Evolutionary conservation across 2,329 filamentous ascomycete genomes (phyloP).

Genomic region (Balansia obtecta): DNA sequence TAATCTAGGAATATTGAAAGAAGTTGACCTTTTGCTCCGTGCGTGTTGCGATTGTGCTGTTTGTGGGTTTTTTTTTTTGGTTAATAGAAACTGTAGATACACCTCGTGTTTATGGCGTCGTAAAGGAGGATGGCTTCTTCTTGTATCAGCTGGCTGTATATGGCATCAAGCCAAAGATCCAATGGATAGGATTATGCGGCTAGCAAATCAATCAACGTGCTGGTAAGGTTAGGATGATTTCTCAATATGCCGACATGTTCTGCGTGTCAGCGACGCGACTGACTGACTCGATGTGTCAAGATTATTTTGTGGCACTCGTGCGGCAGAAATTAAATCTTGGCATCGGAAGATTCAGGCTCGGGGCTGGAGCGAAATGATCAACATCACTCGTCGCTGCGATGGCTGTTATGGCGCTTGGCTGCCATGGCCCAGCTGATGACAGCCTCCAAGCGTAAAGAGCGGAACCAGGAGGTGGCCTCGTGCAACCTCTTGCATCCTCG

Average conservation of each 20-base stretch:
- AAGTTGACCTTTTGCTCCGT: not conserved
- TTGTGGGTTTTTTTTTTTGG: not conserved
- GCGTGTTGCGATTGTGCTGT: not conserved
- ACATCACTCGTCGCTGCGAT: too few relatives aligned
- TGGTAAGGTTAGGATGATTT: constrained; percentile 1
- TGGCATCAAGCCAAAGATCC: too few relatives aligned
- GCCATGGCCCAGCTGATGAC: not conserved
- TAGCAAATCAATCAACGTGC: not conserved
- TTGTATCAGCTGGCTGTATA: too few relatives aligned
- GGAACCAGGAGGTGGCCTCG: not conserved
- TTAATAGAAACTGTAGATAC: too few relatives aligned
- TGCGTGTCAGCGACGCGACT: not conserved
- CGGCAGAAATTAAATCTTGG: too few relatives aligned
- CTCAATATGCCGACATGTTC: not conserved
- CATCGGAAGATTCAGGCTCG: too few relatives aligned
- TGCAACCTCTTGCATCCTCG: too few relatives aligned
- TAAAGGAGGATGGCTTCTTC: too few relatives aligned
- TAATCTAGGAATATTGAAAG: not conserved
- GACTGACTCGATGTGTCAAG: not conserved
- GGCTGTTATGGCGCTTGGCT: not conserved
- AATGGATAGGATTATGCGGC: too few relatives aligned
- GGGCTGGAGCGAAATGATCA: too few relatives aligned
- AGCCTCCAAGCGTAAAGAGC: not conserved
- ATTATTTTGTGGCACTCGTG: too few relatives aligned
- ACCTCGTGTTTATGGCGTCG: not conserved